Base-by-base conservation (phyloP, 805 yeast species). In the Wickerhamiella allomyrinae region DNA sequence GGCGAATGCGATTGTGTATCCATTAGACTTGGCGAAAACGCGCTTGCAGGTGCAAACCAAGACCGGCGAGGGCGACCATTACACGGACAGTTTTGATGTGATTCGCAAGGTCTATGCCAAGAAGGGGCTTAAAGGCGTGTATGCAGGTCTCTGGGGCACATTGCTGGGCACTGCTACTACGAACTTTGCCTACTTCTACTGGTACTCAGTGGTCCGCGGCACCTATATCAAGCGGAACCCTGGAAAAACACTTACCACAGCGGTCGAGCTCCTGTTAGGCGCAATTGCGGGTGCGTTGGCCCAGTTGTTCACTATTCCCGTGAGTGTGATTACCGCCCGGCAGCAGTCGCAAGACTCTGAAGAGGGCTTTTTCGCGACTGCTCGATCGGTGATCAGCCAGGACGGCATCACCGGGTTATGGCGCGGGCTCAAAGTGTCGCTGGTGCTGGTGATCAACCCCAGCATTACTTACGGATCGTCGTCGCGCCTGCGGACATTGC, bases 381-480 rank as follows among this genome's bases (percentile, higher is more conserved):
- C 71, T 9, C 49, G 68, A 45, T 73, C 74, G 40, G 74, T 82
- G 39, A 58, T 73, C 29, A 61, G 64, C 17, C 75, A 75, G 21
- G 82, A 80, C 50, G 89, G 91, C 3, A 48, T 76, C 29, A 58
- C 69, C 17, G 89, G 89, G 0, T 71, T 82, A 45, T 84, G 94
- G 94, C 71, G 76, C 49, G 94, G 94, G 0, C 68, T 84, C 44
- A 79, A 83, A 58, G 94, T 85, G 7, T 75, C 84, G 7, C 59
- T 83, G 53, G 79, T 83, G 9, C 69, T 84, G 40, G 83, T 89
- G 15, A 65, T 79, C 39, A 84, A 84, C 61, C 94, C 94, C 2
- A 77, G 91, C 31, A 84, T 84, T 56, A 84, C 94, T 2, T 84
- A 83, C 56, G 89, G 93, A 7, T 68, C 85, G 3, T 79, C 73